Conservation (phyloP, 331 rosid species). For the Prunus yedoensis region DNA sequence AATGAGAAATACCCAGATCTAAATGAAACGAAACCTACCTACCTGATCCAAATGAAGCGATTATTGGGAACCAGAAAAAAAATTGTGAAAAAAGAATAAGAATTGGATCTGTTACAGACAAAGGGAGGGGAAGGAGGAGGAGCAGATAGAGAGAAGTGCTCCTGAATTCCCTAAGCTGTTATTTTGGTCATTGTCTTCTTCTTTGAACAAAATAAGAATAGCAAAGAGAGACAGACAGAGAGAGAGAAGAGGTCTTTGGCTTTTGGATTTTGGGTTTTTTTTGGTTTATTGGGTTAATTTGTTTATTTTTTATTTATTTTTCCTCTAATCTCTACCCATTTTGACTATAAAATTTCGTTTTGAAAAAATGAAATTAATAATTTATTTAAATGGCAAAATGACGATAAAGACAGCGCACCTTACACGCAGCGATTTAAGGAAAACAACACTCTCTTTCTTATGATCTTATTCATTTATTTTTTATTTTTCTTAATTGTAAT, state of each 20-base stretch:
- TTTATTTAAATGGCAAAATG: slow-evolving; percentile 2
- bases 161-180: slow-evolving; percentile 12
- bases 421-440: slow-evolving; percentile 37
- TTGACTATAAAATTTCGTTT: slow-evolving; percentile 29
- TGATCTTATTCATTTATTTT: background rate
- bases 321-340: background rate
- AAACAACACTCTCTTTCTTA: background rate
- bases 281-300: background rate
- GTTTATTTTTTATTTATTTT: background rate
- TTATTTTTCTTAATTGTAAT: background rate
- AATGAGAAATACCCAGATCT: slow-evolving; percentile 41
- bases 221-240: background rate
- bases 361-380: background rate
- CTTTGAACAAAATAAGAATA: slow-evolving; percentile 6
- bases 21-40: slow-evolving; percentile 21
- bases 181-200: slow-evolving; percentile 1
- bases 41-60: slow-evolving; percentile 40
- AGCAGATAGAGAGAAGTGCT: slow-evolving; percentile 15
- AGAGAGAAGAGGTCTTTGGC: background rate
- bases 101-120: slow-evolving; percentile 14
- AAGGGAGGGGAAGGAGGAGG: slow-evolving; percentile 5
- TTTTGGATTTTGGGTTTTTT: background rate
- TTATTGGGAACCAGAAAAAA: slow-evolving; percentile 5
- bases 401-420: slow-evolving; percentile 61
- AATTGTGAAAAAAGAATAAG: background rate